Evolutionary conservation across 2,329 filamentous ascomycete species (phyloP), one percentile per base, ranked within the genome.

Genomic region (Thyridium curvatum): DNA sequence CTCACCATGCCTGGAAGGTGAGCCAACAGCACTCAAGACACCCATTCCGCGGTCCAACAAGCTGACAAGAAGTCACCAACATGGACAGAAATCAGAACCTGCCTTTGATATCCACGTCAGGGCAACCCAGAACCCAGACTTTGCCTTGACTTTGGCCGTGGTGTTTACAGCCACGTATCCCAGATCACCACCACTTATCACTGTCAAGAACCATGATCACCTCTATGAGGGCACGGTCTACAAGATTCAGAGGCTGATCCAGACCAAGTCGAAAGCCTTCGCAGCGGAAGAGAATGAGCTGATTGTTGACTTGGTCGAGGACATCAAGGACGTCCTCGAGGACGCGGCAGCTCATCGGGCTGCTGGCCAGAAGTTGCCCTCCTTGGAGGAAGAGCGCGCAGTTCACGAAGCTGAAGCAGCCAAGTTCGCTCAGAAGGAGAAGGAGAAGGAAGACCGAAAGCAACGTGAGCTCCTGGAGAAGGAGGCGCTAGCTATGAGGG

Each of bases 161-260:
- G 82, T 86, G 40, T 69, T 97, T 48, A 93, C 88, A 8, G 85
- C 89, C 7, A 94, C 90, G 1, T 97, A 97, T 58, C 93, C 91
- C 4, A 94, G 87, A 55, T 85, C 88, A 2, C 67, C 80, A 2
- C 90, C 90, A 2, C 66, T 87, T 10, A 64, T 95, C 12, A 79
- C 74, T 4, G 56, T 94, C 33, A 82, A 85, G 46, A 71, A 80
- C 39, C 65, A 79, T 32, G 68, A 71, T 18, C 71, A 75, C 33
- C 67, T 95, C 40, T 79, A 80, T 32, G 82, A 84, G 50, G 80
- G 77, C 38, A 86, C 84, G 2, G 72, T 77, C 41, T 83, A 79
- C 55, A 84, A 83, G 52, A 73, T 94, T 13, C 74, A 80, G 45
- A 79, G 74, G 40, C 76, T 74, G 38, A 62, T 83, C 39, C 74